Evolutionary conservation across 225 moss, liverwort and hornwort species (phyloP).

Genomic region (Neckera pumila): DNA sequence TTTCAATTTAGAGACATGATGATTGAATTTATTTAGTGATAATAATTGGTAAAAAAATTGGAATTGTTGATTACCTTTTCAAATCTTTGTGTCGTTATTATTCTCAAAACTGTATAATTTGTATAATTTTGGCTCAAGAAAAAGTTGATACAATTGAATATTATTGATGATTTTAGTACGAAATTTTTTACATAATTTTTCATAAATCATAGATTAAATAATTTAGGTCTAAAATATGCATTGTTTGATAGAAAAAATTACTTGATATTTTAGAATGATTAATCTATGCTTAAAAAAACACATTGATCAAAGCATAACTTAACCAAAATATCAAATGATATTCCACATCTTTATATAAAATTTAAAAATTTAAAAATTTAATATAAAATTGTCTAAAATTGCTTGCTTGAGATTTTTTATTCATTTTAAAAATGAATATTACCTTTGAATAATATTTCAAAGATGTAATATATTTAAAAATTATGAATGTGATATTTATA

Average conservation of each 20-base stretch:
- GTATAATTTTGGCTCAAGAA: fast-evolving
- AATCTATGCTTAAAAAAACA: no score
- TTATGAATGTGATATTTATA: background rate
- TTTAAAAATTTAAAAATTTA: no score
- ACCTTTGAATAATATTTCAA: background rate
- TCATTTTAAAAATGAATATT: no score
- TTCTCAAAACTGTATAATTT: background rate
- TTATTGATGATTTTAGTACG: no score
- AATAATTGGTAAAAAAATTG: fast-evolving
- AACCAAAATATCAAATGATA: background rate
- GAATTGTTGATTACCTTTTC: background rate
- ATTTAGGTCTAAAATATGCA: background rate
- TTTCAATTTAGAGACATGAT: background rate
- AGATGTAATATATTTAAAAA: background rate
- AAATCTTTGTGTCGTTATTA: background rate
- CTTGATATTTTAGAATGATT: background rate
- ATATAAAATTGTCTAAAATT: background rate
- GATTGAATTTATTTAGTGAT: background rate
- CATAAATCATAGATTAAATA: no score
- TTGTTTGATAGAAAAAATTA: no score
- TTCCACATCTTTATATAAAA: background rate
- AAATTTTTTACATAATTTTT: no score
- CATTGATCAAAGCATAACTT: fast-evolving
- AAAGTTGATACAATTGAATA: background rate
- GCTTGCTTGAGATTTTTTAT: background rate